Evolutionary conservation across 805 yeast genomes (phyloP).

Genomic region (Pichia cephalocereana): DNA sequence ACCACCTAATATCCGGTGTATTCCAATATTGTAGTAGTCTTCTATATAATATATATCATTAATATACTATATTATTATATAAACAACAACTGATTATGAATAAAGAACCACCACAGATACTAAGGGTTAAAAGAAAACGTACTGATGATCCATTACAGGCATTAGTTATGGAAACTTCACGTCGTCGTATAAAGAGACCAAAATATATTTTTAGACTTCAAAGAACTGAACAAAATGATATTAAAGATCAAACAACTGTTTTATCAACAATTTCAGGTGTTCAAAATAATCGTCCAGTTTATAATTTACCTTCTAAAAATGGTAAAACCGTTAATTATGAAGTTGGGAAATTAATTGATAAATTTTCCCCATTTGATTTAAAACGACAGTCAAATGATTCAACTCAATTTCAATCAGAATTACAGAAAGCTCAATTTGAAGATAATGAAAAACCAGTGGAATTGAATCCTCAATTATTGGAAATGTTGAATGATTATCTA

Average conservation of each 20-base stretch:
- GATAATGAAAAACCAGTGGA: slow-evolving; percentile 11
- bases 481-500: slow-evolving; percentile 61
- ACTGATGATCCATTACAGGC: slow-evolving; percentile 87
- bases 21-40: too few species aligned
- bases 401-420: not conserved
- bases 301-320: slow-evolving; percentile 13
- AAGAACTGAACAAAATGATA: slow-evolving; percentile 33
- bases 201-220: slow-evolving; percentile 38
- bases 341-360: not conserved
- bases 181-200: slow-evolving; percentile 14
- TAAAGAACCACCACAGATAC: slow-evolving; percentile 43
- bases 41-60: too few species aligned
- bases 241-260: slow-evolving; percentile 14
- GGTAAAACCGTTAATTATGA: not conserved
- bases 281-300: slow-evolving; percentile 12
- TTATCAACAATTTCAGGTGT: slow-evolving; percentile 10
- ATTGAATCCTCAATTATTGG: slow-evolving; percentile 56
- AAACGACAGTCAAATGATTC: not conserved
- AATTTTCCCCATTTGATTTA: not conserved
- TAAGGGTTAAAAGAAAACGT: slow-evolving; percentile 80
- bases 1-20: too few species aligned
- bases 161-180: slow-evolving; percentile 37
- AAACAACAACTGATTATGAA: not conserved
- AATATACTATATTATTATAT: too few species aligned
- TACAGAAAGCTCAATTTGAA: not conserved